Evolutionary conservation across 768 basidiomycete genomes (phyloP).

Genomic region (Rhizopogon vulgaris): DNA sequence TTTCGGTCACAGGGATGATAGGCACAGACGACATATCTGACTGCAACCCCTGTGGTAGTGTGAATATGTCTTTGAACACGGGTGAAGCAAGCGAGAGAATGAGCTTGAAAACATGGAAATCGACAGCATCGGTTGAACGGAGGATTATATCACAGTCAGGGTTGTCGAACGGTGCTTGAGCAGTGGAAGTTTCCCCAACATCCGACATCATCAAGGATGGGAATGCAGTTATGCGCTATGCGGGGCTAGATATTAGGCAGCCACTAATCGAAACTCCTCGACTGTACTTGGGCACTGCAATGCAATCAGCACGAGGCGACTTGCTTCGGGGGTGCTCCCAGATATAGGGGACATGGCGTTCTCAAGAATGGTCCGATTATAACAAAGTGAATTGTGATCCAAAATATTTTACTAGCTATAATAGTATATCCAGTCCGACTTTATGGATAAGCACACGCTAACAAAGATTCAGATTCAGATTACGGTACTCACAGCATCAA

Average conservation of each 20-base stretch:
- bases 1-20: constrained; percentile 12
- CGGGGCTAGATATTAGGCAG: neutral
- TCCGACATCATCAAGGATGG: neutral
- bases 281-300: neutral
- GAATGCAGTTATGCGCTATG: neutral
- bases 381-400: neutral
- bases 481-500: constrained; percentile 15
- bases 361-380: too few species aligned
- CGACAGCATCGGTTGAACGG: constrained; percentile 4
- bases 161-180: constrained; percentile 4
- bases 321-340: neutral
- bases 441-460: constrained; percentile 8
- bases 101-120: constrained; percentile 12
- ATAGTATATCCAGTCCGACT: constrained; percentile 27
- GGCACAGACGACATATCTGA: neutral
- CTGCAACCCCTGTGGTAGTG: constrained; percentile 29
- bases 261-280: too few species aligned
- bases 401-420: constrained; percentile 9
- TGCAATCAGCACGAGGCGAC: neutral
- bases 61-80: constrained; percentile 43
- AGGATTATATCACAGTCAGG: constrained; percentile 10
- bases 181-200: neutral
- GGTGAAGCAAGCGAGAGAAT: constrained; percentile 44
- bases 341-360: neutral
- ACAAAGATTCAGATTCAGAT: neutral